Base-by-base conservation (phyloP, 1,284 basidiomycete genomes). In the Termitomyces sp. region DNA sequence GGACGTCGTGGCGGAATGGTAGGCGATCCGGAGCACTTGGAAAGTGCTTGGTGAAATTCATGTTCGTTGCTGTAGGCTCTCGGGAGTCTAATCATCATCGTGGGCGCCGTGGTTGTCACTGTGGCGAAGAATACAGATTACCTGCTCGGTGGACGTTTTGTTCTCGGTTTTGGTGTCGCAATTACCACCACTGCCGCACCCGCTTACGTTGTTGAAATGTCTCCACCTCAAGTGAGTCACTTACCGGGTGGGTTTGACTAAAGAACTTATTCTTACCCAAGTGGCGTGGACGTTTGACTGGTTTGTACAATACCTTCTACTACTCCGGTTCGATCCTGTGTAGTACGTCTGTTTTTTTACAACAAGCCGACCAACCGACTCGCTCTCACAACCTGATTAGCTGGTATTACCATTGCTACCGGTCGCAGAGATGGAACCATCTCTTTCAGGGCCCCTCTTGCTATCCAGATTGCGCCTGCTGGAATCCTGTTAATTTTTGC, bases 231-330 rank as follows among this genome's bases (percentile, higher is more conserved):
- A 57, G 72, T 72, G 58, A 51, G 63, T 54, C 28, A 5, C 8
- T 13, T 21, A n/a, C 42, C 38, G 5, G 21, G 43, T 46, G 12
- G 6, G 6, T 33, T 45, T n/a, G 9, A 47, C 3, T 1, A 21
- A 24, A 12, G 13, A 33, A 13, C 38, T 49, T 0, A 55, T 31
- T 21, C 6, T 34, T 38, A 26, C 12, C n/a, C n/a, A 46, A 73
- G 67, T 85, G 82, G 83, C 73, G 83, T 61, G 82, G 82, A 51
- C 74, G 80, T 26, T 69, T 81, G 61, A 81, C 80, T 21, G 81
- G 78, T 54, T 64, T 80, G 70, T 80, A 46, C 17, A 55, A 55
- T n/a, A 55, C 75, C 9, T 76, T 76, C 62, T 77, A 76, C 55
- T 75, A 74, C 50, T 67, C 71, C n/a, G 73, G 74, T 0, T 74